These are phyloP conservation scores for Candida anutae DNA, from an alignment of 1,139 yeast genomes.

Conservation along the genomic window DNA sequence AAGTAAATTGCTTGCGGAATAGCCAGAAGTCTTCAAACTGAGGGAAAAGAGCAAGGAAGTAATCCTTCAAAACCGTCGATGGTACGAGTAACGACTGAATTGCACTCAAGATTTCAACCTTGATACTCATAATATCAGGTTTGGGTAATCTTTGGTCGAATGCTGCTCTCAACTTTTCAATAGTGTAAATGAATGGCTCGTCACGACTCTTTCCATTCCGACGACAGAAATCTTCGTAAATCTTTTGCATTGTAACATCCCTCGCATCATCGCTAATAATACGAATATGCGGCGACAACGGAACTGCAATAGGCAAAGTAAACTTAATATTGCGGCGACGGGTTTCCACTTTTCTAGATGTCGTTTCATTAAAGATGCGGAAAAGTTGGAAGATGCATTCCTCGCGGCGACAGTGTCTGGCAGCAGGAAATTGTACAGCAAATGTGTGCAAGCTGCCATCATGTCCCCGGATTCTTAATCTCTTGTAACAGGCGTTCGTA, in stretches of 20 bases:
- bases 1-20: slow-evolving; percentile 89
- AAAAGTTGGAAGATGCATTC: slow-evolving; percentile 89
- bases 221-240: slow-evolving; percentile 85
- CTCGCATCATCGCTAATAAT: slow-evolving; percentile 78
- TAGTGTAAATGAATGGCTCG: slow-evolving; percentile 81
- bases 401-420: slow-evolving; percentile 94
- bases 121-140: slow-evolving; percentile 82
- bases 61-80: slow-evolving; percentile 69
- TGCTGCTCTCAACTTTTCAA: slow-evolving; percentile 84
- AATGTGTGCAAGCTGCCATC: slow-evolving; percentile 90
- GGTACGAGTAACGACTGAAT: slow-evolving; percentile 87
- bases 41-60: slow-evolving; percentile 54
- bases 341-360: slow-evolving; percentile 77
- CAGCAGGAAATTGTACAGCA: slow-evolving; percentile 97
- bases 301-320: slow-evolving; percentile 87
- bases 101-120: slow-evolving; percentile 85
- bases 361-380: slow-evolving; percentile 76
- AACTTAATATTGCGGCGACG: slow-evolving; percentile 80
- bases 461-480: slow-evolving; percentile 85
- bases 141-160: slow-evolving; percentile 88
- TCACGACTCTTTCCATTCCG: slow-evolving; percentile 71
- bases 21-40: slow-evolving; percentile 94
- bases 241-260: slow-evolving; percentile 72
- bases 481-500: slow-evolving; percentile 84
- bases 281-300: slow-evolving; percentile 90